Base-by-base conservation (phyloP, 2,329 filamentous ascomycete genomes). In the Botryosphaeria agaves region DNA sequence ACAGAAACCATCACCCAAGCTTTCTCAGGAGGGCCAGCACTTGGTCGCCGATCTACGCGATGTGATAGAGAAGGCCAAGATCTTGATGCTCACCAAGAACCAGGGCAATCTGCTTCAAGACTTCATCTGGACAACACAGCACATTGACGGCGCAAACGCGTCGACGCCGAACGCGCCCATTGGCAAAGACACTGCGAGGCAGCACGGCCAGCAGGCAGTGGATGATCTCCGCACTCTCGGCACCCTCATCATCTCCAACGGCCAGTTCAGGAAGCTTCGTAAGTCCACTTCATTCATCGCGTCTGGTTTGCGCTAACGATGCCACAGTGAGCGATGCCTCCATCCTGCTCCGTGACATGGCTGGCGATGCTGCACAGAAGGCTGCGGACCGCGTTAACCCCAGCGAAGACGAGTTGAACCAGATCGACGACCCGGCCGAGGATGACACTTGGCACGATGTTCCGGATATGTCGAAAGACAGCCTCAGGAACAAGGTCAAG, bases 361-460 rank as follows among this genome's bases (percentile, higher is more conserved):
- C 80, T 35, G 82, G 84, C 31, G 89, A 98, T 55, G 82, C 80
- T 16, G 85, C 89, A 7, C 67, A 69, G 38, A 87, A 80, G 46
- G 77, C 78, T 5, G 83, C 85, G 33, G 62, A 63, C 44, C 71
- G 62, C 43, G 67, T 94, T 30, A 78, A 78, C 31, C 89, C 89
- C 3, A 72, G 69, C 1, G 71, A 91, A 34, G 80, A 93, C 1
- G 62, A 77, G 36, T 66, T 95, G 14, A 50, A 60, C 6, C 75
- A 84, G 44, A 72, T 95, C 19, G 87, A 95, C 41, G 51, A 62
- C n/a, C 72, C 89, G 2, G 89, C 89, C 2, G 72, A 79, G 12
- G 85, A 93, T 46, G 89, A 95, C 56, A 79, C 76, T 11, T 98
- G 89, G 89, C 82, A 94, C 45, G 84, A 94, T 34, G 69, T 72